These are phyloP conservation scores for Cyberlindnera americana DNA, from an alignment of 805 yeast species.

Conservation along the genomic window DNA sequence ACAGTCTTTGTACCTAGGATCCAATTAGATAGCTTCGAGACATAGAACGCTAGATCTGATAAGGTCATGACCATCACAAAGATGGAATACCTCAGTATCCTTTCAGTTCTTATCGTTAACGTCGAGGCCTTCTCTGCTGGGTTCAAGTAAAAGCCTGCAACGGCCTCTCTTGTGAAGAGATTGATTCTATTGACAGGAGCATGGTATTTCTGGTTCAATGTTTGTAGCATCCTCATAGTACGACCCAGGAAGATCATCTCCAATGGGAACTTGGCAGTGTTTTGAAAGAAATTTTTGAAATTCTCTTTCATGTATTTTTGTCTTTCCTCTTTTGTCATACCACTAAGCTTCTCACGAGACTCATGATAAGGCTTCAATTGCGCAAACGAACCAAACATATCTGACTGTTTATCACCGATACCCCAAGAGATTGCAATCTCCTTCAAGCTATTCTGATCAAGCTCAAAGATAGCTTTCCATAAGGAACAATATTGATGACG, in stretches of 20 bases:
- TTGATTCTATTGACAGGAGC: conserved; percentile 75
- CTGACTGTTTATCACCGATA: conserved; percentile 50
- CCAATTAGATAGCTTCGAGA: conserved; percentile 18
- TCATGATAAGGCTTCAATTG: conserved; percentile 44
- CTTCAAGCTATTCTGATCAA: conserved; percentile 45
- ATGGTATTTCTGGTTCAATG: conserved; percentile 58
- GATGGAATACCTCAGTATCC: conserved; percentile 22
- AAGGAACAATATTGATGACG: conserved; percentile 53
- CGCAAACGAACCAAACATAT: conserved; percentile 55
- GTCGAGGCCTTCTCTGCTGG: conserved; percentile 9
- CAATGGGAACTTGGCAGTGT: conserved; percentile 63
- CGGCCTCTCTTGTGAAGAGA: conserved; percentile 56
- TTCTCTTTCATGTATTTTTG: conserved; percentile 42
- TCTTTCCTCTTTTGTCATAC: conserved; percentile 37
- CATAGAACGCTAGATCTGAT: conserved; percentile 22
- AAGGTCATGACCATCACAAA: conserved; percentile 20
- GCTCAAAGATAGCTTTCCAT: conserved; percentile 60
- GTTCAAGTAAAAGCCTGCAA: conserved; percentile 25
- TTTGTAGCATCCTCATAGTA: conserved; percentile 73
- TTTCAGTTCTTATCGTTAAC: conserved; percentile 4
- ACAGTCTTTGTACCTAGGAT: conserved; percentile 22
- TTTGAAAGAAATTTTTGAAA: conserved; percentile 54
- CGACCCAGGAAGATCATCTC: conserved; percentile 63
- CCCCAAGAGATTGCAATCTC: conserved; percentile 63
- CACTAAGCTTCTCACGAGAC: conserved; percentile 26